Evolutionary conservation across 2,329 filamentous ascomycete species (phyloP), one percentile per base, ranked within the genome.

Genomic region (Diaporthe amygdali): DNA sequence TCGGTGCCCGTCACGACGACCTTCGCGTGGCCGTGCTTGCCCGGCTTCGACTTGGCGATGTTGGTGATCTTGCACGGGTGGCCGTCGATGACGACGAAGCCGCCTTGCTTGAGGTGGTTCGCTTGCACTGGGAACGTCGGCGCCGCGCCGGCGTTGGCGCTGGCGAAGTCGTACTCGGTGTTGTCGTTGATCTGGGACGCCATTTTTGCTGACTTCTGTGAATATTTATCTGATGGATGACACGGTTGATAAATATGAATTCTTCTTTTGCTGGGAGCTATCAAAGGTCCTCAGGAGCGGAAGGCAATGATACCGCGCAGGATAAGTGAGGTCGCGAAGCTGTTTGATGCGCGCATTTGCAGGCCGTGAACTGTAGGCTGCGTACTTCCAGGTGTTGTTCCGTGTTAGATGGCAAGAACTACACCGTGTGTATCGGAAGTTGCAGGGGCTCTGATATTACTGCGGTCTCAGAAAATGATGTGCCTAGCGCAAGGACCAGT

Each of bases 1-100:
- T 56, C 54, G 54, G 25, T 4, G 3, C 54, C 54, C n/a, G 54
- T 56, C 32, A 56, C 7, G 34, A 56, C 54, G 14, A 56, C 54
- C 54, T 56, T 56, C 32, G 54, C 54, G n/a, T 56, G 54, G 54
- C 54, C 54, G 54, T 56, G 54, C 54, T 56, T 56, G 34, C 54
- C 54, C 1, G 54, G 54, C 34, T 56, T 56, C 10, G 54, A 56
- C n/a, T 56, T 56, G 54, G 54, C 34, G n/a, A 56, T 56, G 54
- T 15, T 56, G 54, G 34, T 39, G 54, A 56, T 56, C 54, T 56
- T 56, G 54, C 54, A 56, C 54, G 54, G 32, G 34, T 56, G 54
- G n/a, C 54, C n/a, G 34, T 27, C 34, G 54, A 56, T 22, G 34
- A 56, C 34, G 12, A 56, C 32, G 34, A 39, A 22, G 34, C 54